Evolutionary conservation across 306 rosid genomes (phyloP), one percentile per base, ranked within the genome.

Genomic region (Corylus americana): DNA sequence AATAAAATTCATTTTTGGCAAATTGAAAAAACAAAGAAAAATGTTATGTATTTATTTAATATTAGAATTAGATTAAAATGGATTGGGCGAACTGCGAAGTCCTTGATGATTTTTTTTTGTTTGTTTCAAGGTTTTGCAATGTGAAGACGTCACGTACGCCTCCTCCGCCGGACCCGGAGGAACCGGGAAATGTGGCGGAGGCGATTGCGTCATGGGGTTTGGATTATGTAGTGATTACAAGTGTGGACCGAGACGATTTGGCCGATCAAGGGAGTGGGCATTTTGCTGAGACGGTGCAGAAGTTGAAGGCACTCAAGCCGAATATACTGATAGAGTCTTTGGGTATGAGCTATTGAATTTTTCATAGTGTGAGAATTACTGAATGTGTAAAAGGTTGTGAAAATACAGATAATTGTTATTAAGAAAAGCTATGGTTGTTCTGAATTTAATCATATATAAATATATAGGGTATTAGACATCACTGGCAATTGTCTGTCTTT

Each of bases 201-300:
- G 99, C 99, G 57, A 93, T 96, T 69, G 99, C 94, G 29, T 93
- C 98, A 0, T 95, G 99, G 99, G 99, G 99, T 75, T 87, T 96
- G 93, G 99, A 89, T 76, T 96, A 96, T 77, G 99, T 96, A 82
- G 99, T 96, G 73, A 93, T 96, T 82, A 96, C 99, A 1, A 96
- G 99, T 75, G 99, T 96, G 81, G 99, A 96, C 81, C 90, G 98
- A 76, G 99, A 96, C 80, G 99, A 96, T 88, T 84, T 96, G 63
- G 85, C 92, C 71, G 99, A 96, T 86, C 99, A 96, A 83, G 99
- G 99, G 82, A 93, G 99, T 79, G 93, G 89, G 35, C 97, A 96
- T 89, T 96, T 96, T 85, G 79, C 99, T 1, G 96, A 96, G 88
- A 96, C 99, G 8, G 98, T 96, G 80, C 92, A 86, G 71, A 96